A percentile compares a stretch with the other conserved stretches of the same genome.
Evolutionary conservation across 495 filamentous ascomycete species (phyloP).

Genomic region (Lentithecium fluviatile): DNA sequence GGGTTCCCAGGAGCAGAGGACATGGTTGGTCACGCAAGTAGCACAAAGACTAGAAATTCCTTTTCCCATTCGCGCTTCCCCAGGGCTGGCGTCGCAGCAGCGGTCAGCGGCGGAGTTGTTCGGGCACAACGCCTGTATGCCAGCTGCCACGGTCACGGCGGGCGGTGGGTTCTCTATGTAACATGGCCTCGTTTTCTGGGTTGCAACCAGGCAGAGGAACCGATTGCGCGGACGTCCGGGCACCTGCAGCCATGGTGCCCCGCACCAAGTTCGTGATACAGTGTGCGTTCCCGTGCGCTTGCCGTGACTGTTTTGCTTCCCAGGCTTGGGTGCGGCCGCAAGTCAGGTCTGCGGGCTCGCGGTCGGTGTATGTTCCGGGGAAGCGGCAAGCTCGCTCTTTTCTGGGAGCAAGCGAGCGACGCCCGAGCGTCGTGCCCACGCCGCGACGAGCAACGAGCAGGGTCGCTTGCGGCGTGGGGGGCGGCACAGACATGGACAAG

Average conservation of each 20-base stretch:
- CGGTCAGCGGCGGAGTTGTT: conserved; percentile 30
- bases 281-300: neutral
- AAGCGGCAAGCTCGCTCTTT: conserved; percentile 24
- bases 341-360: conserved; percentile 1
- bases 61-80: conserved; percentile 5
- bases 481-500: neutral
- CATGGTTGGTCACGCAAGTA: conserved; percentile 9
- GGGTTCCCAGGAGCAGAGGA: conserved; percentile 8
- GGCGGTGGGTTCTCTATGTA: conserved; percentile 24
- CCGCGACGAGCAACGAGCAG: neutral
- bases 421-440: neutral
- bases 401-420: conserved; percentile 9
- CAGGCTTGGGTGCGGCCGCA: too few relatives aligned
- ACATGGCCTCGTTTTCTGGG: conserved; percentile 35
- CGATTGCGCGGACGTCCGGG: conserved; percentile 21
- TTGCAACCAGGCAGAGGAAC: conserved; percentile 23
- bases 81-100: conserved; percentile 21
- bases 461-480: conserved; percentile 13
- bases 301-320: neutral
- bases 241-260: conserved; percentile 1
- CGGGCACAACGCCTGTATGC: conserved; percentile 19
- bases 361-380: conserved; percentile 12
- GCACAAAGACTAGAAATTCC: conserved; percentile 26
- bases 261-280: neutral
- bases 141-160: neutral